phyloP scores from a whole-genome alignment of 1,139 yeast species.

The Yamadazyma trypodendri region DNA sequence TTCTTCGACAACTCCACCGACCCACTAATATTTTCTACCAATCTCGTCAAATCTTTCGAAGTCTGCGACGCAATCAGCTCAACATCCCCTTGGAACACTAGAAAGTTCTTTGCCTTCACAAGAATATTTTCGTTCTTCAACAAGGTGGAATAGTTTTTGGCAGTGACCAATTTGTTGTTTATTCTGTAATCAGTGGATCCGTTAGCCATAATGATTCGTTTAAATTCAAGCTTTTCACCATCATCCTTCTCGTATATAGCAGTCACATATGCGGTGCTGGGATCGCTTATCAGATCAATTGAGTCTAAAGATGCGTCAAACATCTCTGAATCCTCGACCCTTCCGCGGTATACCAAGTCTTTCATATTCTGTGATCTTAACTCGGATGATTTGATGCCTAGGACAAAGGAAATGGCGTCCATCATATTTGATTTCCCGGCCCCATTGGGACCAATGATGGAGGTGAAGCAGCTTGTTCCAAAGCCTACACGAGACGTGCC shows the following conservation, averaged over 20 bases:
- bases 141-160: slow-evolving; percentile 61
- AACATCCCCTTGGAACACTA: slow-evolving; percentile 96
- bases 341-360: slow-evolving; percentile 70
- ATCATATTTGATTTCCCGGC: slow-evolving; percentile 97
- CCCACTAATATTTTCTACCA: slow-evolving; percentile 84
- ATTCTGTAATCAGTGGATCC: slow-evolving; percentile 74
- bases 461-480: slow-evolving; percentile 80
- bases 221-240: slow-evolving; percentile 51
- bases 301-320: slow-evolving; percentile 18
- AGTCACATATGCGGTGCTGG: slow-evolving; percentile 73
- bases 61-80: slow-evolving; percentile 92
- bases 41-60: slow-evolving; percentile 66
- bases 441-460: slow-evolving; percentile 97
- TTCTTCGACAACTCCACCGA: slow-evolving; percentile 66
- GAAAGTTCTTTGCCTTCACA: slow-evolving; percentile 85
- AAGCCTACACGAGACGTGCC: slow-evolving; percentile 78
- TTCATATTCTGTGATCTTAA: slow-evolving; percentile 71
- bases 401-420: slow-evolving; percentile 96
- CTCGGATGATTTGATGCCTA: slow-evolving; percentile 79
- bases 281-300: slow-evolving; percentile 30
- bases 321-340: slow-evolving; percentile 13
- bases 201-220: slow-evolving; percentile 50
- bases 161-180: slow-evolving; percentile 61
- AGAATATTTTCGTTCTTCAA: slow-evolving; percentile 81
- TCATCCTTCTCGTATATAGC: slow-evolving; percentile 69